Evolutionary conservation across 257 asterid genomes (phyloP).

Genomic region (Fraxinus anomala): DNA sequence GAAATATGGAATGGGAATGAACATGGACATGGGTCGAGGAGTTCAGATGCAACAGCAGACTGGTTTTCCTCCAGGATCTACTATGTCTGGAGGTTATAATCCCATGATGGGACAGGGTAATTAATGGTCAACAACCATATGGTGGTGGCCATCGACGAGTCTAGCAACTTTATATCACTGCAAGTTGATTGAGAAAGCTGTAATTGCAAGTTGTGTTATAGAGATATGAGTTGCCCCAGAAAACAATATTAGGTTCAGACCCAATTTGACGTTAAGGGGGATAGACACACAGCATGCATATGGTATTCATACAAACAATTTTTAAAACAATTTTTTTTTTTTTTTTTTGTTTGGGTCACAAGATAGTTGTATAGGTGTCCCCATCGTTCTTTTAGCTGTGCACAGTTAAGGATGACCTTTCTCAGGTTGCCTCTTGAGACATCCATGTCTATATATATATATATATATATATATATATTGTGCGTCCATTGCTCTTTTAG

Average conservation of each 20-base stretch:
- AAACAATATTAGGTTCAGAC: slow-evolving; percentile 30
- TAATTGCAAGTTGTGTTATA: slow-evolving; percentile 23
- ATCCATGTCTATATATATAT: too few relatives aligned
- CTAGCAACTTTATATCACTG: neutral
- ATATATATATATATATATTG: too few relatives aligned
- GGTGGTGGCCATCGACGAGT: slow-evolving; percentile 75
- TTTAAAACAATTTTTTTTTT: neutral
- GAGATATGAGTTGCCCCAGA: slow-evolving; percentile 27
- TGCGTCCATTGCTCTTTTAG: too few relatives aligned
- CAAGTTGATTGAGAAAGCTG: slow-evolving; percentile 17
- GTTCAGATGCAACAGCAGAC: slow-evolving; percentile 58
- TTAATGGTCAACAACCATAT: slow-evolving; percentile 68
- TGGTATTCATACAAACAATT: slow-evolving; percentile 39
- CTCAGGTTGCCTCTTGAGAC: slow-evolving; percentile 37
- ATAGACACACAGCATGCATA: slow-evolving; percentile 32
- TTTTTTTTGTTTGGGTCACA: slow-evolving; percentile 39
- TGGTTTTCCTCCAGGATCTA: slow-evolving; percentile 66
- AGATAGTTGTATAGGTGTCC: slow-evolving; percentile 34
- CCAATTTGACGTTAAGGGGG: slow-evolving; percentile 24
- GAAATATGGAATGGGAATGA: slow-evolving; percentile 47
- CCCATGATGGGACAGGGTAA: slow-evolving; percentile 64
- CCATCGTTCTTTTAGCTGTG: slow-evolving; percentile 35
- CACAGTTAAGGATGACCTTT: slow-evolving; percentile 43
- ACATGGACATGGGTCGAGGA: slow-evolving; percentile 38
- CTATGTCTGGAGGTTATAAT: slow-evolving; percentile 62